Evolutionary conservation across 768 basidiomycete genomes (phyloP).

Genomic region (Termitomyces sp.): DNA sequence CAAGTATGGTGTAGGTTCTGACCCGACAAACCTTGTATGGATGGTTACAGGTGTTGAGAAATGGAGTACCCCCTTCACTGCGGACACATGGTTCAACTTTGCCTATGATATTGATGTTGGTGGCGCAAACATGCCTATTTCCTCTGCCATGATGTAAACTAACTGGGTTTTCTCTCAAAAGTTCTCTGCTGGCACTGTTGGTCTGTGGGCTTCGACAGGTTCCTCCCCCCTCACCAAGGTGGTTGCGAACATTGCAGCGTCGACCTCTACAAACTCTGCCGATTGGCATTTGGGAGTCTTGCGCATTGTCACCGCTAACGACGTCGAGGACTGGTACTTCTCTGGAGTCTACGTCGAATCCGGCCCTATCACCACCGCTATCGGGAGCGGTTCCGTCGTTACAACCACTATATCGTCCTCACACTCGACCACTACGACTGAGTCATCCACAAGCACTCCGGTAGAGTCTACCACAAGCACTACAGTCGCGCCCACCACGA

Average conservation of each 20-base stretch:
- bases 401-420: slow-evolving; percentile 14
- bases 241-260: slow-evolving; percentile 38
- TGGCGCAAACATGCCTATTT: slow-evolving; percentile 2
- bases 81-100: slow-evolving; percentile 60
- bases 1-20: slow-evolving; percentile 52
- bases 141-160: background rate
- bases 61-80: slow-evolving; percentile 45
- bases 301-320: slow-evolving; percentile 41
- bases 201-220: slow-evolving; percentile 53
- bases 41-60: slow-evolving; percentile 38
- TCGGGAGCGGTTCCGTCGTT: slow-evolving; percentile 25
- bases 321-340: slow-evolving; percentile 54
- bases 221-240: slow-evolving; percentile 43
- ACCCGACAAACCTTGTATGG: slow-evolving; percentile 47
- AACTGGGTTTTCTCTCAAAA: slow-evolving; percentile 15
- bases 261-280: slow-evolving; percentile 51
- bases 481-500: slow-evolving; percentile 29
- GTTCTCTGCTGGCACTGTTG: slow-evolving; percentile 49
- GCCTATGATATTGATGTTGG: slow-evolving; percentile 59
- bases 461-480: too few relatives aligned
- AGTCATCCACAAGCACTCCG: slow-evolving; percentile 19
- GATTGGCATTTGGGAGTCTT: slow-evolving; percentile 62
- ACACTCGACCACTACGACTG: slow-evolving; percentile 11
- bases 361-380: slow-evolving; percentile 47
- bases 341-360: slow-evolving; percentile 57